These are phyloP conservation scores for Colletotrichum cereale DNA, from an alignment of 2,329 filamentous ascomycete species.

Conservation along the genomic window DNA sequence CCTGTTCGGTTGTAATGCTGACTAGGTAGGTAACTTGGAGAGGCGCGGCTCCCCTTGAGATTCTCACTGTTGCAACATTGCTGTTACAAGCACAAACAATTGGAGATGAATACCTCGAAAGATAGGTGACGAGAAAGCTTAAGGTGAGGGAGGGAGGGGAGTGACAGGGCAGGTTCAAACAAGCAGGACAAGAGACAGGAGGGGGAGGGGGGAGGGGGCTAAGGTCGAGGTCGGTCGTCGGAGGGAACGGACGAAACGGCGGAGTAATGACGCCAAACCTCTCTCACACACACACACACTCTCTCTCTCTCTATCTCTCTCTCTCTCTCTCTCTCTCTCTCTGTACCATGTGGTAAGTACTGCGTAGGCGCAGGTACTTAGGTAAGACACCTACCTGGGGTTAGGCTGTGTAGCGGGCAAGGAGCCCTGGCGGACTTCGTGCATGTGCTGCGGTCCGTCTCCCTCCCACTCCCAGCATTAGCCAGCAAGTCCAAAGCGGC, in stretches of 20 bases:
- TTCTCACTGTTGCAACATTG: background rate
- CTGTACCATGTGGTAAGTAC: no score
- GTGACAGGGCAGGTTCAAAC: conserved; percentile 1
- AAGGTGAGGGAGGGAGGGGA: background rate
- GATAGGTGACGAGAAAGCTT: conserved; percentile 14
- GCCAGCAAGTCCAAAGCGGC: conserved; percentile 3
- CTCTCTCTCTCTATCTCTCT: no score
- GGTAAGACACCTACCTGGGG: background rate
- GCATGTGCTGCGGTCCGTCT: conserved; percentile 22
- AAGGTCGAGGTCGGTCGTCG: conserved; percentile 26
- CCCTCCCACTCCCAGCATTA: background rate
- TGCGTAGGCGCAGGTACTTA: background rate
- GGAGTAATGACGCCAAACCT: conserved; percentile 36
- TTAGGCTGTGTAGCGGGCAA: background rate
- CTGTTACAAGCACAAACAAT: background rate
- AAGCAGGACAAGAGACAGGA: conserved; percentile 14
- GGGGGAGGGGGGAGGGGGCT: background rate
- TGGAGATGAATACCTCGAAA: background rate
- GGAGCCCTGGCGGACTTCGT: conserved; percentile 9
- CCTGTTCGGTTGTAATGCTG: background rate
- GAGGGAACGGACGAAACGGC: conserved; percentile 39
- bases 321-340: no score
- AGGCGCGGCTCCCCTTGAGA: background rate
- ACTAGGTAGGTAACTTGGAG: background rate
- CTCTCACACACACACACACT: background rate